Conservation (phyloP, 495 filamentous ascomycete species). For the Lophium mytilinum region DNA sequence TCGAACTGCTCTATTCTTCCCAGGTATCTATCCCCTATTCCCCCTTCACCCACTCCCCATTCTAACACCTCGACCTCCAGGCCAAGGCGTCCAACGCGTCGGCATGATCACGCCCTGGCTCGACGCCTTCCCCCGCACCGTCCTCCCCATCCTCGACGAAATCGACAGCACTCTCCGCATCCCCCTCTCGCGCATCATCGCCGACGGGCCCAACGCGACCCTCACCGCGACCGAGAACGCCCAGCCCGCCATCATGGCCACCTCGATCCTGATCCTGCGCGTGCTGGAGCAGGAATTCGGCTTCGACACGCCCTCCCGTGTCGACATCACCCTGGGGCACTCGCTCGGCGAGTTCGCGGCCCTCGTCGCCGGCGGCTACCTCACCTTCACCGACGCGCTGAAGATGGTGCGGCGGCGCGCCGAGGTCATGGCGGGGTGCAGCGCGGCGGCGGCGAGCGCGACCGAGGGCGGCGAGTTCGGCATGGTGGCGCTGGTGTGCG, state of each 20-base stretch:
- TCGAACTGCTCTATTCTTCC: constrained; percentile 38
- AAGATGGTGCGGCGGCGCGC: constrained; percentile 69
- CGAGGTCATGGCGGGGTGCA: constrained; percentile 76
- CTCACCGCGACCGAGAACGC: constrained; percentile 80
- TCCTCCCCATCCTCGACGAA: constrained; percentile 63
- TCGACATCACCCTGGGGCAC: constrained; percentile 81
- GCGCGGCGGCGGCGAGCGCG: constrained; percentile 47
- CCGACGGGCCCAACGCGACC: constrained; percentile 61
- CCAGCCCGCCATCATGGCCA: constrained; percentile 94
- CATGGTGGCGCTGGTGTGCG: constrained; percentile 89
- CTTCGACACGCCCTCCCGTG: constrained; percentile 58
- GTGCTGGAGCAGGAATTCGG: constrained; percentile 80
- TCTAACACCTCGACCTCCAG: constrained; percentile 37
- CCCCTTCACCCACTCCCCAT: neutral
- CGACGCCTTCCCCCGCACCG: constrained; percentile 70
- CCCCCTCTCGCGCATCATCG: constrained; percentile 66
- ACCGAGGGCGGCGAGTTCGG: constrained; percentile 66
- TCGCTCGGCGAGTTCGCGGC: constrained; percentile 94
- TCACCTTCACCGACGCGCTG: constrained; percentile 69
- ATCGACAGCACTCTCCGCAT: constrained; percentile 69
- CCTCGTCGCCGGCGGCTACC: constrained; percentile 70
- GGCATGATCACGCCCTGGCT: constrained; percentile 86
- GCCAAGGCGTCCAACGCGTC: constrained; percentile 89
- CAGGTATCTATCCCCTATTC: constrained; percentile 23
- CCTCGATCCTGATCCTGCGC: constrained; percentile 80